phyloP scores from a whole-genome alignment of 768 basidiomycete species.

The Candolleomyces efflorescens region DNA sequence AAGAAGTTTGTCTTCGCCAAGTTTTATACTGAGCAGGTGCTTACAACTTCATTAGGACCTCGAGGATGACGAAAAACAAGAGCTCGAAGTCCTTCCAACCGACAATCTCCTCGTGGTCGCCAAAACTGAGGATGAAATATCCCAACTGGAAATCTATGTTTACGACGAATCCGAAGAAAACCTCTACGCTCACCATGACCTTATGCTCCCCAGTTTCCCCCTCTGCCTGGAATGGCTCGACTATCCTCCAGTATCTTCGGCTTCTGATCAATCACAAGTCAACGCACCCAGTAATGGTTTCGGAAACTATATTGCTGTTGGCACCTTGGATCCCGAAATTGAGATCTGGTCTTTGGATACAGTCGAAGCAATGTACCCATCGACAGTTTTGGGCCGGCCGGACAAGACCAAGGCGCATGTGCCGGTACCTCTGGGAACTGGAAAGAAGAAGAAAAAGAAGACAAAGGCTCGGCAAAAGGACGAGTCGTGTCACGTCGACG shows the following conservation, averaged over 20 bases:
- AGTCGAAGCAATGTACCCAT: conserved; percentile 92
- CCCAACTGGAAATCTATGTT: conserved; percentile 92
- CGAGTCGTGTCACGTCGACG: conserved; percentile 83
- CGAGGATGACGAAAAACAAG: conserved; percentile 80
- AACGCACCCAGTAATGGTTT: conserved; percentile 32
- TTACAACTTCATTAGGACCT: conserved; percentile 42
- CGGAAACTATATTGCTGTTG: conserved; percentile 94
- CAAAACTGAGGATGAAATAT: conserved; percentile 95
- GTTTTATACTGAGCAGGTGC: not conserved
- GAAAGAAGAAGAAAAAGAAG: conserved; percentile 96
- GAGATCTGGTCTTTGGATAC: conserved; percentile 98
- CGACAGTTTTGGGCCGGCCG: conserved; percentile 85
- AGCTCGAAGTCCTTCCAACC: conserved; percentile 82
- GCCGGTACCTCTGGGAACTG: conserved; percentile 78
- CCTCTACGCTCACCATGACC: conserved; percentile 94
- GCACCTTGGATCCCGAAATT: conserved; percentile 95
- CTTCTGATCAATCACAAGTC: conserved; percentile 17
- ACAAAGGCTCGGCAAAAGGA: conserved; percentile 58
- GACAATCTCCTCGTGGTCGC: conserved; percentile 92
- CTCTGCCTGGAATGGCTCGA: conserved; percentile 99
- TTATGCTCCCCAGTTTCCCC: conserved; percentile 96
- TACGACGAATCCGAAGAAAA: conserved; percentile 92
- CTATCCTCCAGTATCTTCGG: conserved; percentile 70
- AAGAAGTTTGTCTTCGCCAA: conserved; percentile 60
- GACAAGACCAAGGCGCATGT: conserved; percentile 79